These are phyloP conservation scores for Eucalyptus pumila DNA, from an alignment of 345 rosid species.

Conservation along the genomic window DNA sequence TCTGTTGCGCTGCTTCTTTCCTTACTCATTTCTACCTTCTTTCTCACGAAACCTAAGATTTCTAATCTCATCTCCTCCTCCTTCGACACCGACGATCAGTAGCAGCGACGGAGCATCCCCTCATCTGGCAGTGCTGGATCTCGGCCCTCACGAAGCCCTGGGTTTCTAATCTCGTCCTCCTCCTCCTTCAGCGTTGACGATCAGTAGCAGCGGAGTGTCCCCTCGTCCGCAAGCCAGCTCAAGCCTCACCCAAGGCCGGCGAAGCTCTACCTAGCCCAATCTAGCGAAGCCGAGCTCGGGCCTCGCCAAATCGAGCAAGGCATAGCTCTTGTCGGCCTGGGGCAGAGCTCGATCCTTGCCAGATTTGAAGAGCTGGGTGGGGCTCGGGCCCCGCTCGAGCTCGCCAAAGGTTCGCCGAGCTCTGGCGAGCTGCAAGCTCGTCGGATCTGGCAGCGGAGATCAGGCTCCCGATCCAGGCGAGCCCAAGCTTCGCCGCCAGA, in stretches of 20 bases:
- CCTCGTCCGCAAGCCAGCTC: too few relatives aligned
- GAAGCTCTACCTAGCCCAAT: fast-evolving
- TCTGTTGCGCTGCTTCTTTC: too few relatives aligned
- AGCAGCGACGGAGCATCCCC: fast-evolving
- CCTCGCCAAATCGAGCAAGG: fast-evolving
- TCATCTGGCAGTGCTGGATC: fast-evolving
- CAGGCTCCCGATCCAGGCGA: fast-evolving
- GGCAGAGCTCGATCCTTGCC: too few relatives aligned
- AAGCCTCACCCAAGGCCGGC: fast-evolving
- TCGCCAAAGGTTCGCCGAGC: fast-evolving
- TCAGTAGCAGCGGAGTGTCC: fast-evolving
- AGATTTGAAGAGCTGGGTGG: fast-evolving
- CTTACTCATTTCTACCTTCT: too few relatives aligned
- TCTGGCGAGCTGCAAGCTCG: too few relatives aligned
- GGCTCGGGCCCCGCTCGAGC: fast-evolving
- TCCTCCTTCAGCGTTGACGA: fast-evolving
- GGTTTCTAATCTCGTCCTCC: too few relatives aligned
- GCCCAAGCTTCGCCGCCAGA: fast-evolving
- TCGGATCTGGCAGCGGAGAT: fast-evolving
- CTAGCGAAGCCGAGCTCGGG: too few relatives aligned
- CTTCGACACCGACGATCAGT: too few relatives aligned
- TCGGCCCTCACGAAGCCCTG: fast-evolving
- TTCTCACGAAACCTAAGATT: too few relatives aligned
- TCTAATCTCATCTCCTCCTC: too few relatives aligned
- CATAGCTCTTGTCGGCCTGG: fast-evolving